Percentiles rank a stretch among this genome's conserved stretches.
These are phyloP conservation scores for Blastocystis sp. DNA, from an alignment of 352 stramenopile species.

Conservation along the genomic window DNA sequence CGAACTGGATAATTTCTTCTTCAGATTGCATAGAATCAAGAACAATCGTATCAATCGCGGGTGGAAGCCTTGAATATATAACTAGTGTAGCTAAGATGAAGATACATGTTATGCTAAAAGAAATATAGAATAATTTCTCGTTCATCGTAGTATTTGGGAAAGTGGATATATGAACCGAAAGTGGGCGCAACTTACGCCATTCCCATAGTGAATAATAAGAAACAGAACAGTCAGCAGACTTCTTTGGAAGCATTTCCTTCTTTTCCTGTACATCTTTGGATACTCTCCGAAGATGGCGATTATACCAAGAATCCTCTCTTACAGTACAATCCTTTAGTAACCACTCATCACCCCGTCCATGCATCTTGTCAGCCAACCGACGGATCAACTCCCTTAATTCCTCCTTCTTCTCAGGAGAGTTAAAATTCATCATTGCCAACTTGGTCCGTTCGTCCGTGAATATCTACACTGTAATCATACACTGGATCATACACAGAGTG, in stretches of 20 bases:
- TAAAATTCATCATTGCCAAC: conserved; percentile 19
- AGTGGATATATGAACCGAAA: not conserved
- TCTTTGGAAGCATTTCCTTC: not conserved
- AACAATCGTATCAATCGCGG: too few species aligned
- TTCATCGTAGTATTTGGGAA: not conserved
- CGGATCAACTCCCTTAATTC: conserved; percentile 7
- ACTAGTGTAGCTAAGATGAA: not conserved
- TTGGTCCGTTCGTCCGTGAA: conserved; percentile 18
- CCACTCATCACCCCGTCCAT: conserved; percentile 8
- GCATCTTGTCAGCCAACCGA: conserved; percentile 25
- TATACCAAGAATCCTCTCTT: conserved; percentile 53
- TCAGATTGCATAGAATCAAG: not conserved
- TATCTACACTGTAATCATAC: not conserved
- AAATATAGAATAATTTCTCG: not conserved
- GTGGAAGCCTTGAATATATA: not conserved
- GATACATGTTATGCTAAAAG: not conserved
- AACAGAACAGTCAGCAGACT: not conserved
- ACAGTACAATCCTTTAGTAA: conserved; percentile 22
- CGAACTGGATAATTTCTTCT: not conserved
- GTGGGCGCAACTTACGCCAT: too few species aligned
- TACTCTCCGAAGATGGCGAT: conserved; percentile 15
- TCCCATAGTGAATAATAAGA: not conserved
- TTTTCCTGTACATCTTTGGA: not conserved
- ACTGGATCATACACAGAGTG: not conserved
- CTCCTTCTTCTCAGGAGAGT: not conserved